Evolutionary conservation across 2,329 filamentous ascomycete species (phyloP), one percentile per base, ranked within the genome.

Genomic region (Pseudocercospora pini-densiflorae): DNA sequence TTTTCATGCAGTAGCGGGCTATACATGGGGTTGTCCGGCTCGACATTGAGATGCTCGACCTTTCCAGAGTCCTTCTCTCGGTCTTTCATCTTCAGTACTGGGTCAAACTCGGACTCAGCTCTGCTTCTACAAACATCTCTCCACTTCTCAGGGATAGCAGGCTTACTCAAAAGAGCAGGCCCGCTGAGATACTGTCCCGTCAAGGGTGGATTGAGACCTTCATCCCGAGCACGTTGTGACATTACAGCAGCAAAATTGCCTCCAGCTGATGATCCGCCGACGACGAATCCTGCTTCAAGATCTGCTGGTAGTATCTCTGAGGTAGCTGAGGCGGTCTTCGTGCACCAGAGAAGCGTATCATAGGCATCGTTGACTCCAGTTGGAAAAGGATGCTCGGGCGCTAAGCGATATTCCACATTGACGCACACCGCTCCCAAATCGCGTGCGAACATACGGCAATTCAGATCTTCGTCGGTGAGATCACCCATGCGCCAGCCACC

Each of bases 241-340:
- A 81, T 69, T 1, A 81, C 75, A 2, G 79, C 77, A 5, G 76
- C 66, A 19, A 83, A 73, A 60, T 81, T 82, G 12, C 76, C 80
- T n/a, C 81, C 82, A 3, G 84, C 83, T 3, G 80, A 83, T 1
- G 78, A 78, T 0, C 84, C 84, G 19, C 82, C 82, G 8, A 84
- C 65, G 8, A 86, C 67, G 67, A 86, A 85, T 0, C 82, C 83
- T 7, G 75, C 74, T 9, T 75, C 71, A 78, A 79, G 66, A 82
- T 81, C 21, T 72, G 65, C 12, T 78, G 78, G 63, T 1, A 71
- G 55, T 4, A 36, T n/a, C 2, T 45, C 47, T 0, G 12, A 16
- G 3, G 55, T n/a, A 6, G 64, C 59, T 3, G 55, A 80, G 74
- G 81, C 81, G 82, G 58, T 69, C 59, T 63, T 45, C 16, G 68